Evolutionary conservation across 176 grass and related monocot species (phyloP), one percentile per base, ranked within the genome.

Genomic region (Tuctoria greenei): DNA sequence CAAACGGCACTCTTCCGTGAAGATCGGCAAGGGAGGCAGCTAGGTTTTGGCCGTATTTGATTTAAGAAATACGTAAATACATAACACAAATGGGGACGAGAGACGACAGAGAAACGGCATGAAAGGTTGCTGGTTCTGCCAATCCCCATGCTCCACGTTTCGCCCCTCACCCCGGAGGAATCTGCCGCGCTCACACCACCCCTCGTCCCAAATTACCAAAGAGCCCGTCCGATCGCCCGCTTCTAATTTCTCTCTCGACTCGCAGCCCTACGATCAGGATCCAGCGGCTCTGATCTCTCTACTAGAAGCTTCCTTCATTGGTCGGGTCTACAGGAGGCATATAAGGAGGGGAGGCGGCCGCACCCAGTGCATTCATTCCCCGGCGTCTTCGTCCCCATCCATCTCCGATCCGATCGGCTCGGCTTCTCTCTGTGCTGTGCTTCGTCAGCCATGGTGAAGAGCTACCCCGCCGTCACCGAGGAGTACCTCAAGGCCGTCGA

Each of bases 401-500:
- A 31, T 15, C 3, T 2, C 21, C 17, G 61, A 9, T 66, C 59
- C 6, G 14, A 68, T 40, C 27, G 17, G 39, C 5, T 17, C 11
- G 31, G 31, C 31, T 1, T 31, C 31, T 31, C 31, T 3, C 31
- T 3, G 1, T 3, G 1, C 31, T 3, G 31, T 4, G 7, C 51
- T 21, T 35, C 41, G 27, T 63, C 61, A 35, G 67, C 65, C 35
- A 93, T 93, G 90, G 90, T 20, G 83, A 98, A 92, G 72, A 71
- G 63, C 39, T 94, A 94, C 84, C 91, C 95, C 0, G 61, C 68
- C 17, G 95, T 98, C 40, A 94, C 84, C 79, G 86, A 78, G 15
- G 95, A 98, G 36, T 94, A 94, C 91, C 67, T 66, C 24, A 81
- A 75, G 34, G 86, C 91, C 24, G 75, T 98, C 38, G 84, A 62